These are phyloP conservation scores for Phaseolus coccineus DNA, from an alignment of 331 rosid species.

Conservation along the genomic window DNA sequence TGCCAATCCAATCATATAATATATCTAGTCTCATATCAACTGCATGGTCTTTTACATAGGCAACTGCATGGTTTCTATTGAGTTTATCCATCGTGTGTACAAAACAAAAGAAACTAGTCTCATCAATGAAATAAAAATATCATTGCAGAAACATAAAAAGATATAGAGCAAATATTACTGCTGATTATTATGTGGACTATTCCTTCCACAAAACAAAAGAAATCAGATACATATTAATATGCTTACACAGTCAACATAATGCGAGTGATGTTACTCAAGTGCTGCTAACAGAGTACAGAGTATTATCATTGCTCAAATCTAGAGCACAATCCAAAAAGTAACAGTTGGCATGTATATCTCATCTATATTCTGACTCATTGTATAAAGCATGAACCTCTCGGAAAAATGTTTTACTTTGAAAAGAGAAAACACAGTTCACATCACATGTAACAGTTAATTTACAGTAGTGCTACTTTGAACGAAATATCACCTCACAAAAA, in stretches of 20 bases:
- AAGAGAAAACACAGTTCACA: neutral
- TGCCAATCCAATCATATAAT: conserved; percentile 1
- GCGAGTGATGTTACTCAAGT: neutral
- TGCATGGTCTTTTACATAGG: neutral
- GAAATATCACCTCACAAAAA: neutral
- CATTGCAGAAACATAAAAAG: neutral
- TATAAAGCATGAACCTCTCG: neutral
- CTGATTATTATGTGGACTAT: neutral
- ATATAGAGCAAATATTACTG: neutral
- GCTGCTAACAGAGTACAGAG: neutral
- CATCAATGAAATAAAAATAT: neutral
- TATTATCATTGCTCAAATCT: neutral
- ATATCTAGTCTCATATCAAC: neutral
- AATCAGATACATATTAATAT: neutral
- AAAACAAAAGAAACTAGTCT: neutral
- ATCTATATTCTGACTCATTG: neutral
- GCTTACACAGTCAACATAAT: neutral
- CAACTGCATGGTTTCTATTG: neutral
- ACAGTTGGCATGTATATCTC: neutral
- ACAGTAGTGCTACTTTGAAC: neutral
- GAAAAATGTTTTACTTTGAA: neutral
- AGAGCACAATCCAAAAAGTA: neutral
- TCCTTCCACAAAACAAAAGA: neutral
- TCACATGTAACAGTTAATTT: neutral
- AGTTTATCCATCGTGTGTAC: neutral